Evolutionary conservation across 441 rosid genomes (phyloP).

Genomic region (Jatropha multifida): DNA sequence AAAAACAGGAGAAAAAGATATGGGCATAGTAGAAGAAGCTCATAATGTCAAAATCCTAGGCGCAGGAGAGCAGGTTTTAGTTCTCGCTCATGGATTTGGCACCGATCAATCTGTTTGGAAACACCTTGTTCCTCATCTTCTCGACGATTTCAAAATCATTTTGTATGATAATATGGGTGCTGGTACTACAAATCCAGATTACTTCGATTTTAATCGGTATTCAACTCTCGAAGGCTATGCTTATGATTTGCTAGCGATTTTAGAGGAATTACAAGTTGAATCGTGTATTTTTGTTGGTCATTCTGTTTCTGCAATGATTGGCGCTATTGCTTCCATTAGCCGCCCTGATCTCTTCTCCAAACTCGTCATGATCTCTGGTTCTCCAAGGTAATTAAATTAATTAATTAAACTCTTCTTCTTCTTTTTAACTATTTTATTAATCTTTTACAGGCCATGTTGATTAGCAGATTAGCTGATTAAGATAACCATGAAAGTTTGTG

Average conservation of each 20-base stretch:
- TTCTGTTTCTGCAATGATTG: slow-evolving; percentile 82
- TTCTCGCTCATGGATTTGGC: slow-evolving; percentile 88
- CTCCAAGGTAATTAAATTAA: slow-evolving; percentile 57
- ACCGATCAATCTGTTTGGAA: slow-evolving; percentile 96
- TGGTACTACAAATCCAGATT: slow-evolving; percentile 89
- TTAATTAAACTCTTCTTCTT: not conserved
- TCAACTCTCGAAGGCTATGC: slow-evolving; percentile 74
- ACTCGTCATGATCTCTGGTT: slow-evolving; percentile 66
- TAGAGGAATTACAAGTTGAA: slow-evolving; percentile 59
- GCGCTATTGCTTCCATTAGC: slow-evolving; percentile 69
- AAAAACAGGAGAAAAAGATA: slow-evolving; percentile 13
- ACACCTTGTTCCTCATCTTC: slow-evolving; percentile 80
- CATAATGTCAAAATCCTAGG: slow-evolving; percentile 81
- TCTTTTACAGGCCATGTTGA: no score
- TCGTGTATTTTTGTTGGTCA: slow-evolving; percentile 87
- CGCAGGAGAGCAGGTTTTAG: slow-evolving; percentile 57
- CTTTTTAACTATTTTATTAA: not conserved
- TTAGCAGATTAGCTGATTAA: not conserved
- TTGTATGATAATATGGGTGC: slow-evolving; percentile 93
- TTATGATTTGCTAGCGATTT: slow-evolving; percentile 70
- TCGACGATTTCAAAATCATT: slow-evolving; percentile 62
- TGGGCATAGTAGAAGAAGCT: slow-evolving; percentile 84
- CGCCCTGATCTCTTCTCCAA: slow-evolving; percentile 85
- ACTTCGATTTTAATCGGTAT: slow-evolving; percentile 78
- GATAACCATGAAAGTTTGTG: slow-evolving; percentile 9